These are phyloP conservation scores for Mycena galericulata DNA, from an alignment of 768 basidiomycete species.

Conservation along the genomic window DNA sequence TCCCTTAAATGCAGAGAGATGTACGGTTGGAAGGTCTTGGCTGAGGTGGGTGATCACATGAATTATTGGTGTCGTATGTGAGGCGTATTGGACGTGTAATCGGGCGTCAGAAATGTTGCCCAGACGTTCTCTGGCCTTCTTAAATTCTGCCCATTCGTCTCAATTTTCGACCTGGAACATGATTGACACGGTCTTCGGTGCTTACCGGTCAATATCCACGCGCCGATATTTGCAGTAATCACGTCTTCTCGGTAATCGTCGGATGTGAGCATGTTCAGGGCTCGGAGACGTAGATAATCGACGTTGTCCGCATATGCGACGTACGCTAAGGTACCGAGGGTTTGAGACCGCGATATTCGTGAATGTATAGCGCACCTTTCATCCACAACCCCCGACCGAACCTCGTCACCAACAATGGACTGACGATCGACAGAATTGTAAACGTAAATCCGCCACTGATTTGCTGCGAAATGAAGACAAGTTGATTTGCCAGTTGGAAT, in stretches of 20 bases:
- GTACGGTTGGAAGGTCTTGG: constrained; percentile 7
- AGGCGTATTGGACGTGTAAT: background rate
- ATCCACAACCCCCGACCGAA: background rate
- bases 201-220: constrained; percentile 14
- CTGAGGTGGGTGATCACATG: background rate
- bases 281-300: constrained; percentile 13
- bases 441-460: constrained; percentile 5
- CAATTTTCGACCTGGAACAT: too few relatives aligned
- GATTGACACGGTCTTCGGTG: background rate
- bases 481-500: constrained; percentile 5
- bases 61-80: background rate
- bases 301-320: constrained; percentile 4
- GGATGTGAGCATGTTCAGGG: background rate
- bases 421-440: constrained; percentile 4
- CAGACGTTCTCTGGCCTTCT: constrained; percentile 1
- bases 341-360: background rate
- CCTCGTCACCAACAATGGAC: constrained; percentile 9
- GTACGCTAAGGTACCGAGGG: background rate
- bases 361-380: background rate
- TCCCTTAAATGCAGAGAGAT: background rate
- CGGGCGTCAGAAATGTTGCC: background rate
- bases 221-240: background rate
- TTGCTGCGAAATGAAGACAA: constrained; percentile 21
- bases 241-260: constrained; percentile 11
- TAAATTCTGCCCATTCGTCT: constrained; percentile 2